Base-by-base conservation (phyloP, 495 filamentous ascomycete species). In the Pseudevernia furfuracea region DNA sequence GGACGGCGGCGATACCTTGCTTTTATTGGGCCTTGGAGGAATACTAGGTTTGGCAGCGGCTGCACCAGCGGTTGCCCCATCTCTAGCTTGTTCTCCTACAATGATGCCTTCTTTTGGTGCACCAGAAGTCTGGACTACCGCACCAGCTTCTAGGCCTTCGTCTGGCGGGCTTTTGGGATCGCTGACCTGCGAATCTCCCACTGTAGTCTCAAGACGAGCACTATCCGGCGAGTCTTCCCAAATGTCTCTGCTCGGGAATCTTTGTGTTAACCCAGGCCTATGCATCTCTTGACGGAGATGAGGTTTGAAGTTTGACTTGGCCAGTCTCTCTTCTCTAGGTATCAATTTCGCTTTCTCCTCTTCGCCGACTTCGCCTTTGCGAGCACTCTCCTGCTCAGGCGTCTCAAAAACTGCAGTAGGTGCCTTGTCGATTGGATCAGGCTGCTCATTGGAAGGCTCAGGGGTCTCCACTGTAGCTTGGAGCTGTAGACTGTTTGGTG, bases 201-300 rank as follows among this genome's bases (percentile, higher is more conserved):
- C 86, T 6, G 89, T 93, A 15, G 94, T 92, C 65, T 88, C 84
- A 36, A 95, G 82, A 61, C 88, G 81, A 55, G 90, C 82, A 69
- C 88, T 91, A 67, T 94, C 89, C 6, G 94, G 93, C 1, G 84
- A 85, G 72, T 99, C 94, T 77, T 99, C 94, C 94, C 94, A 99
- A 53, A 97, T 88, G 75, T 99, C 94, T 43, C 85, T 85, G 72
- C 92, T 96, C 8, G 94, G 94, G 72, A 99, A 99, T 10, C 92
- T 83, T 41, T 89, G 88, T 62, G 84, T 81, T 69, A 84, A 70
- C 32, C 80, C 78, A 5, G 85, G 80, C 11, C 84, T 79, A 5
- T 73, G 71, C 63, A 75, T 68, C 14, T 78, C 77, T 28, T 74
- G 67, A n/a, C 72, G 66, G 25, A 78, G 71, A 62, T 78, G 74